Base-by-base conservation (phyloP, 805 yeast genomes). In the Cyberlindnera petersonii region DNA sequence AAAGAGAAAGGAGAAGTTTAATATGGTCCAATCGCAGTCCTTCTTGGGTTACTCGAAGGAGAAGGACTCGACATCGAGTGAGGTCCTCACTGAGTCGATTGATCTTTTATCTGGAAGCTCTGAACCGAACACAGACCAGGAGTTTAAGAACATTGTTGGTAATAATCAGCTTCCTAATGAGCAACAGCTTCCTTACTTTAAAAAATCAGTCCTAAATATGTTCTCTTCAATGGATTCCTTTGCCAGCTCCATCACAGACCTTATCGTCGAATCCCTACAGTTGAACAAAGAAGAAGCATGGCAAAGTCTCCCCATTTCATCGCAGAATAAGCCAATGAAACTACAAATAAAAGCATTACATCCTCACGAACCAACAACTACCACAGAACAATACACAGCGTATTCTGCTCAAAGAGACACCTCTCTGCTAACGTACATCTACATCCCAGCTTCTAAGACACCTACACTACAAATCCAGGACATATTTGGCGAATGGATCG, bases 391-490 rank as follows among this genome's bases (percentile, higher is more conserved):
- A 18, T 14, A 8, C 3, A n/a, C n/a, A n/a, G 26, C 17, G 2
- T 40, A 28, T 34, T 11, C 27, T 2, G 11, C 33, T 5, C 31
- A 23, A 2, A 33, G 24, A 19, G 87, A 82, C 50, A 70, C 77
- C 2, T 82, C 77, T 37, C 63, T 79, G 46, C 50, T 79, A 24
- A 78, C 85, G 0, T 76, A 65, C 55, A 75, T 79, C 9, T 72
- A 68, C 44, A 83, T 79, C 49, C 81, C 76, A 9, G 60, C 71
- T 1, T 59, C 60, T n/a, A 47, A 69, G 59, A 72, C 68, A 37
- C 57, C 56, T 2, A 63, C 74, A 3, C 51, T 72, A 23, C 72
- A 69, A 44, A 72, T 71, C 13, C 72, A 70, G 46, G 68, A 66
- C 42, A 68, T 68, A 50, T 61, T 65, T 38, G 77, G 77, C 4